Percentiles rank a stretch among this genome's conserved stretches.
Conservation (phyloP, 768 basidiomycete genomes). For the Boletus pseudopeckii region DNA sequence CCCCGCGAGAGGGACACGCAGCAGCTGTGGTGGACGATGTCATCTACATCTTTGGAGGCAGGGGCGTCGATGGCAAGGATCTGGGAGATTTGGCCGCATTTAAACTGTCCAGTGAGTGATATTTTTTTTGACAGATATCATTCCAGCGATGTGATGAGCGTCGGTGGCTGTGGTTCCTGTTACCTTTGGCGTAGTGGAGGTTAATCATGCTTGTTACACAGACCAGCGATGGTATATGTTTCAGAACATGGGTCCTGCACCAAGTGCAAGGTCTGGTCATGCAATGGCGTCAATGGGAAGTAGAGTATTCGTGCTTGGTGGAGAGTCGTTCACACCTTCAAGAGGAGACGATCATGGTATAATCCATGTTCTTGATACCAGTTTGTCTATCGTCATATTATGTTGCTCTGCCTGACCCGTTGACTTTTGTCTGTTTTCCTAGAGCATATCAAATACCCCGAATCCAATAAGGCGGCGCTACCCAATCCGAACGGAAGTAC, state of each 20-base stretch:
- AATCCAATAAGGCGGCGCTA: conserved; percentile 44
- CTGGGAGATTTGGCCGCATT: conserved; percentile 93
- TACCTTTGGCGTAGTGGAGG: not conserved
- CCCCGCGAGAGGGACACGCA: conserved; percentile 93
- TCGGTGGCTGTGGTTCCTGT: not conserved
- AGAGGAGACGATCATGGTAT: conserved; percentile 75
- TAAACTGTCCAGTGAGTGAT: conserved; percentile 86
- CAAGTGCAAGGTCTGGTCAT: conserved; percentile 89
- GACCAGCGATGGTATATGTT: conserved; percentile 99
- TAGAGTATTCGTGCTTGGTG: conserved; percentile 90
- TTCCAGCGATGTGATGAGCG: not conserved
- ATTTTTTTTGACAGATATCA: not conserved
- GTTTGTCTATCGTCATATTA: conserved; percentile 45
- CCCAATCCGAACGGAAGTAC: conserved; percentile 30
- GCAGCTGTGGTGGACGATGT: conserved; percentile 96
- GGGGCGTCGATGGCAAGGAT: conserved; percentile 97
- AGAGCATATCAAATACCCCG: conserved; percentile 95
- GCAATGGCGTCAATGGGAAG: conserved; percentile 95
- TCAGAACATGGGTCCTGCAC: conserved; percentile 98
- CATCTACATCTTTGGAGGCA: conserved; percentile 94
- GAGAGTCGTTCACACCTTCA: conserved; percentile 77
- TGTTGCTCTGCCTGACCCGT: not conserved
- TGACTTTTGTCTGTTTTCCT: conserved; percentile 1
- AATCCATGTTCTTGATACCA: conserved; percentile 93
- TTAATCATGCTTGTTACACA: conserved; percentile 32